Conservation (phyloP, 306 rosid genomes). For the Trifolium repens region DNA sequence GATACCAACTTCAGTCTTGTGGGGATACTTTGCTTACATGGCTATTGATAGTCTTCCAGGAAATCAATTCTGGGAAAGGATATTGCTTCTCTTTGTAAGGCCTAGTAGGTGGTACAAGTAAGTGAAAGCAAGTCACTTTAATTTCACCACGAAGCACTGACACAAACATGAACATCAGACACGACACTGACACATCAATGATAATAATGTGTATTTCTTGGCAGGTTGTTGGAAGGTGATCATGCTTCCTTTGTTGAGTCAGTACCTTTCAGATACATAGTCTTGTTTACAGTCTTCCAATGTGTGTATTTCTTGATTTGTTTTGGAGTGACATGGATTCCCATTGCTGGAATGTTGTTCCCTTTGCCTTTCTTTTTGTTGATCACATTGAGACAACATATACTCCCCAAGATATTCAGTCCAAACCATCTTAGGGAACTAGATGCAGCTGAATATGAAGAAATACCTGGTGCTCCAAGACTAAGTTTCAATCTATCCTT, state of each 20-base stretch:
- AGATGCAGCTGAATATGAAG: conserved; percentile 86
- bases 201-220: background rate
- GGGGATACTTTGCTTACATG: conserved; percentile 96
- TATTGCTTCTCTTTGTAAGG: conserved; percentile 65
- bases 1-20: conserved; percentile 85
- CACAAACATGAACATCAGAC: background rate
- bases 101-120: conserved; percentile 79
- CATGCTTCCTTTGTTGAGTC: conserved; percentile 85
- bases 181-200: background rate
- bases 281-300: conserved; percentile 72
- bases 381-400: conserved; percentile 64
- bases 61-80: conserved; percentile 88
- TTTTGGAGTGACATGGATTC: conserved; percentile 73
- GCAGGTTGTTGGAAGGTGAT: conserved; percentile 63
- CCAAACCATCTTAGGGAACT: conserved; percentile 66
- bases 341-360: conserved; percentile 84
- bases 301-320: conserved; percentile 69
- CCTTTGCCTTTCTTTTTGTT: conserved; percentile 82
- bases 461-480: conserved; percentile 57
- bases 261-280: conserved; percentile 64
- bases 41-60: conserved; percentile 97
- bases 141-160: background rate
- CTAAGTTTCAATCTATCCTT: conserved; percentile 48
- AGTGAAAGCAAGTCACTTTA: conserved; percentile 34
- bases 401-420: conserved; percentile 71